Evolutionary conservation across 208 protist genomes (phyloP).

Genomic region (Balamuthia mandrillaris): DNA sequence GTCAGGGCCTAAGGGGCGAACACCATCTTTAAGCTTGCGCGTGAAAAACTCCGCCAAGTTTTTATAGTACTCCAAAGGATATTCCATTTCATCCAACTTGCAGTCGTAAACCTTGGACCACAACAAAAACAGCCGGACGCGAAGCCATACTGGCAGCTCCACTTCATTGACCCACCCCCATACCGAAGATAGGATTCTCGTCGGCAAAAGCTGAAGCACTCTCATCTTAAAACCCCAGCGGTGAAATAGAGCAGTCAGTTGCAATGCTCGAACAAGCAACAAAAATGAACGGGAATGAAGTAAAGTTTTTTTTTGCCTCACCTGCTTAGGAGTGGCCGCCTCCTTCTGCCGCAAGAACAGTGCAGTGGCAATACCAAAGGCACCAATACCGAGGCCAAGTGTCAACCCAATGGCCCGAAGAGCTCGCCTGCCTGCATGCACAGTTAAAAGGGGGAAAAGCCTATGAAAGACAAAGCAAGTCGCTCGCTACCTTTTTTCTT

Average conservation of each 20-base stretch:
- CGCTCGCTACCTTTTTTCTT: too few species aligned
- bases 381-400: background rate
- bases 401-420: too few species aligned
- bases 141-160: conserved; percentile 21
- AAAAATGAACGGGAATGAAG: background rate
- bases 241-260: too few species aligned
- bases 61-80: conserved; percentile 60
- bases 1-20: conserved; percentile 44
- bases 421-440: too few species aligned
- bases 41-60: conserved; percentile 73
- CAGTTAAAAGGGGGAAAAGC: too few species aligned
- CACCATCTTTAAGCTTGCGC: conserved; percentile 56
- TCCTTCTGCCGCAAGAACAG: conserved; percentile 11
- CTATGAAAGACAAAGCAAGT: too few species aligned
- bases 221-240: background rate
- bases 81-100: conserved; percentile 66
- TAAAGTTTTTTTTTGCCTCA: background rate
- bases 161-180: conserved; percentile 25
- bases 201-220: background rate
- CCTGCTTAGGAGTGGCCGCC: background rate
- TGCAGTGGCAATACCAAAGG: background rate
- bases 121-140: background rate
- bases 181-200: background rate
- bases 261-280: too few species aligned
- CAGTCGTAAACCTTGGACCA: conserved; percentile 39